Percentiles rank a stretch among this genome's conserved stretches.
phyloP scores from a whole-genome alignment of 768 basidiomycete species.

The Scleroderma citrinum region DNA sequence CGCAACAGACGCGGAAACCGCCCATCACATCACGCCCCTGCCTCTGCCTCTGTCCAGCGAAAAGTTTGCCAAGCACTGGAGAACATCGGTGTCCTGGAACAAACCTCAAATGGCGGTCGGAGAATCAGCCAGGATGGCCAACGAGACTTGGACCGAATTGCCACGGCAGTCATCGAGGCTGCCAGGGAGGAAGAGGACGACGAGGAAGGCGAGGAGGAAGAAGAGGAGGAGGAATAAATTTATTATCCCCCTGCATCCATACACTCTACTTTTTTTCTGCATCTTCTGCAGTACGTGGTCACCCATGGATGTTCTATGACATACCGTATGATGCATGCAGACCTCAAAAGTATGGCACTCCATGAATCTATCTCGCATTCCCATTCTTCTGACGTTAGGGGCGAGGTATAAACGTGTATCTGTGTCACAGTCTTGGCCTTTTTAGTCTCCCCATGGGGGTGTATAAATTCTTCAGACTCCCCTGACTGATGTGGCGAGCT shows the following conservation, averaged over 20 bases:
- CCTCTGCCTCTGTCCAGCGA: constrained; percentile 85
- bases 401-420: too few species aligned
- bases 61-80: constrained; percentile 95
- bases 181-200: constrained; percentile 69
- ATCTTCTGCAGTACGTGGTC: constrained; percentile 16
- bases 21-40: constrained; percentile 88
- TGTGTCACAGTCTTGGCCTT: too few species aligned
- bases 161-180: constrained; percentile 81
- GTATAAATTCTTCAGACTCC: too few species aligned
- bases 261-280: constrained; percentile 13
- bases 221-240: constrained; percentile 33
- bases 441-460: too few species aligned
- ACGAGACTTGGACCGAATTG: constrained; percentile 92
- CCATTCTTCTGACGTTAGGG: too few species aligned
- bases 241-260: constrained; percentile 9
- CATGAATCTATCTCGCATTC: constrained; percentile 4
- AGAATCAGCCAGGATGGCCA: constrained; percentile 96
- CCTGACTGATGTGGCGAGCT: too few species aligned
- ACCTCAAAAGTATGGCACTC: constrained; percentile 24
- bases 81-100: constrained; percentile 97
- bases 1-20: constrained; percentile 95
- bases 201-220: constrained; percentile 70
- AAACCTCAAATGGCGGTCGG: constrained; percentile 88
- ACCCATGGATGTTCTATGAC: constrained; percentile 16
- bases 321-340: constrained; percentile 31